phyloP scores from a whole-genome alignment of 768 basidiomycete species.

The Dacryopinax spathularia region DNA sequence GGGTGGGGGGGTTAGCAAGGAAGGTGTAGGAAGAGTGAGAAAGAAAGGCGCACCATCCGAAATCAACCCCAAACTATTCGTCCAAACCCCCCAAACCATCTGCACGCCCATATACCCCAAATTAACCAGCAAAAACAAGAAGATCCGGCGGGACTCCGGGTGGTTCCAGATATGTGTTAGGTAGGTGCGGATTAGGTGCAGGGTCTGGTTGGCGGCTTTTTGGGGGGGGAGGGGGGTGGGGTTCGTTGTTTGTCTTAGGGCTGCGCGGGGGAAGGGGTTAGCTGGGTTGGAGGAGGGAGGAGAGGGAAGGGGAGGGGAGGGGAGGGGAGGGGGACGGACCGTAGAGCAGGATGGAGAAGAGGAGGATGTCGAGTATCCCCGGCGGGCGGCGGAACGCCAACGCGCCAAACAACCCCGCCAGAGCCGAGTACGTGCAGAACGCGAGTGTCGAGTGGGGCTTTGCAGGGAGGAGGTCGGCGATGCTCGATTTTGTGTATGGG shows the following conservation, averaged over 20 bases:
- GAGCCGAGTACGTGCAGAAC: conserved; percentile 37
- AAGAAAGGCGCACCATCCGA: conserved; percentile 65
- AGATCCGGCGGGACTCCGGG: conserved; percentile 85
- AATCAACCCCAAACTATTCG: conserved; percentile 89
- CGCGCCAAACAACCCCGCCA: conserved; percentile 40
- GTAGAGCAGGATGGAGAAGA: conserved; percentile 45
- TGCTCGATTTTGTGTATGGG: conserved; percentile 36
- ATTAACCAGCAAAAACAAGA: conserved; percentile 91
- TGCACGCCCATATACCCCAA: conserved; percentile 93
- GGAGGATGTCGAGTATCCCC: conserved; percentile 42
- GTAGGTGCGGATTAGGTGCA: conserved; percentile 33
- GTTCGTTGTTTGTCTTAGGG: not conserved
- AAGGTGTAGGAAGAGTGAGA: not conserved
- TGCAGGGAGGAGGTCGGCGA: conserved; percentile 36
- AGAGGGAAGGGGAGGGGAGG: conserved; percentile 6
- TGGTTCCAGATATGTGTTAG: conserved; percentile 84
- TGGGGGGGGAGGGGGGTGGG: conserved; percentile 6
- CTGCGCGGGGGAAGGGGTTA: conserved; percentile 8
- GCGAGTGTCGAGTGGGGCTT: conserved; percentile 46
- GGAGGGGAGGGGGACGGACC: conserved; percentile 33
- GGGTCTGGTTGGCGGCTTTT: conserved; percentile 15
- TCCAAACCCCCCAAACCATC: conserved; percentile 95
- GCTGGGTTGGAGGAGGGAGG: not conserved
- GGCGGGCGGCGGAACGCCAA: conserved; percentile 45
- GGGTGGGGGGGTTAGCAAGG: not conserved